These are phyloP conservation scores for Acanthamoeba divionensis DNA, from an alignment of 208 protist species.

Conservation along the genomic window DNA sequence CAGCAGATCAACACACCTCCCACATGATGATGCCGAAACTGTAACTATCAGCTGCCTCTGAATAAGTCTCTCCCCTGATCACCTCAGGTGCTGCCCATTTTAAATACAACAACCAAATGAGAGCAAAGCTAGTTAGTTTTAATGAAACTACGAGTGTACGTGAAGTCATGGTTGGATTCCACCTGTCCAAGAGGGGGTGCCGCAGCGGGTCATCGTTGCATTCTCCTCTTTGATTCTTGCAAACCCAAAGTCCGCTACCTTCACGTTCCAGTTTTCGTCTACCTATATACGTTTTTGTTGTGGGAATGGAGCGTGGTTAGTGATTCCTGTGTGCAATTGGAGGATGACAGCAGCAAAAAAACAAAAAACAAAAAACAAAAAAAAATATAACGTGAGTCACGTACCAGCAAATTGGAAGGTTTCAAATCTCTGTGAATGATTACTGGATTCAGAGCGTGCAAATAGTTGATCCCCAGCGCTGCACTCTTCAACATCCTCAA, in stretches of 20 bases:
- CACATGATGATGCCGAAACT: constrained; percentile 17
- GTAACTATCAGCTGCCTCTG: not conserved
- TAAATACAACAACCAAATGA: too few species aligned
- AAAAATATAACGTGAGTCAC: too few species aligned
- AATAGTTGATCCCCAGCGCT: not conserved
- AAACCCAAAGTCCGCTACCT: constrained; percentile 16
- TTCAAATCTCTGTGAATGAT: constrained; percentile 28
- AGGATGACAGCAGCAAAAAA: too few species aligned
- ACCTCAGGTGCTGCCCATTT: not conserved
- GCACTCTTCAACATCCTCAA: not conserved
- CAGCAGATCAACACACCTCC: not conserved
- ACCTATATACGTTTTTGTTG: too few species aligned
- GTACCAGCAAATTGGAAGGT: not conserved
- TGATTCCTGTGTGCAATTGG: too few species aligned
- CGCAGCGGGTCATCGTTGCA: constrained; percentile 11
- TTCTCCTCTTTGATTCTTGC: too few species aligned
- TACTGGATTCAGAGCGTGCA: not conserved
- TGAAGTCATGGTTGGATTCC: too few species aligned
- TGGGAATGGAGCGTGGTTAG: too few species aligned
- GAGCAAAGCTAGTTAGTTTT: too few species aligned
- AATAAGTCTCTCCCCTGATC: not conserved
- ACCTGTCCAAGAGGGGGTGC: constrained; percentile 13
- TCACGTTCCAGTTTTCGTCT: constrained; percentile 17
- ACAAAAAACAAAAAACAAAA: too few species aligned
- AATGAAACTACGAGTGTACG: too few species aligned